These are phyloP conservation scores for Peniophora sp. DNA, from an alignment of 1,284 basidiomycete species.

Conservation along the genomic window DNA sequence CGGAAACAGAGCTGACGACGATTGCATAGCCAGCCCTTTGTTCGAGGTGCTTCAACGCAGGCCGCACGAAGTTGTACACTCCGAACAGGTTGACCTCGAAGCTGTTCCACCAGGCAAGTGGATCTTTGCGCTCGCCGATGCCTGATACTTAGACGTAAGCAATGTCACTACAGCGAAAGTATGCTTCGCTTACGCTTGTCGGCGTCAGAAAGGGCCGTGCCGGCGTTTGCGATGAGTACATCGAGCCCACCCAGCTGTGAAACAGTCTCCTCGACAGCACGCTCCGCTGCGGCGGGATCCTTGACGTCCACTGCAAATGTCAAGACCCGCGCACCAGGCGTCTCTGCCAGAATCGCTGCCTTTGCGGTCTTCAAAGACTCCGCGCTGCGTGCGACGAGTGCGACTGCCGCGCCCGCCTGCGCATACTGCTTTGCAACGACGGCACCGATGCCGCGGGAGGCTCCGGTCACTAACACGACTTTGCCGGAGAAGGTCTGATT, in stretches of 20 bases:
- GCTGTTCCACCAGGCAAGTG: background rate
- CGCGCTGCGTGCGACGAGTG: background rate
- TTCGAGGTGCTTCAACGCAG: background rate
- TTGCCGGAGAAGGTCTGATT: background rate
- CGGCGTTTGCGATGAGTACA: background rate
- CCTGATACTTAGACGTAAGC: too few species aligned
- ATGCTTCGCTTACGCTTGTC: background rate
- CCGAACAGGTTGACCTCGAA: background rate
- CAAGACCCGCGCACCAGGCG: background rate
- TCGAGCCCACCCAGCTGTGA: background rate
- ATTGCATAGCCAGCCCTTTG: background rate
- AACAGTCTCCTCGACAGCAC: background rate
- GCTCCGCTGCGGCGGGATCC: background rate
- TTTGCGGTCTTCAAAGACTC: background rate
- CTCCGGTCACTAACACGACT: background rate
- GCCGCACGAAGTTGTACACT: slow-evolving; percentile 1
- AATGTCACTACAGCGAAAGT: too few species aligned
- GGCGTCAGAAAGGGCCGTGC: background rate
- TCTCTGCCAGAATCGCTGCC: background rate
- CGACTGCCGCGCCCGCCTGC: background rate
- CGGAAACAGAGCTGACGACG: background rate
- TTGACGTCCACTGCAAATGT: background rate
- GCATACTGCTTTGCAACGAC: background rate
- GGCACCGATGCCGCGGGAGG: background rate
- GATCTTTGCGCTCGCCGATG: background rate